These are phyloP conservation scores for Chloranthus sessilifolius DNA, from an alignment of 164 flowering plant species.

Conservation along the genomic window DNA sequence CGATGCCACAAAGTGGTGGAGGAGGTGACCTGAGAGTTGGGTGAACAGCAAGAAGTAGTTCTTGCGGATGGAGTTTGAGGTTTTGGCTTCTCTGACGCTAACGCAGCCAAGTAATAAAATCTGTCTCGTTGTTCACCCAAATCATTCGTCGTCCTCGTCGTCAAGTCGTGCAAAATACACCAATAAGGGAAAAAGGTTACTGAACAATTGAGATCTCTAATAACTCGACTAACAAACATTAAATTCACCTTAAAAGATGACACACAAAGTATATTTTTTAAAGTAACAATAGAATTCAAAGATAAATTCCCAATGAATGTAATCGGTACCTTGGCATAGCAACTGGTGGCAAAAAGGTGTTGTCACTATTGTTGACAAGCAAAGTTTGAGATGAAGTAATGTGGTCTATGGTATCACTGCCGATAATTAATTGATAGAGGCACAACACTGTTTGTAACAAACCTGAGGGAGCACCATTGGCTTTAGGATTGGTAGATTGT, in stretches of 20 bases:
- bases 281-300: too few species aligned
- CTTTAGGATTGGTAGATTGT: too few species aligned
- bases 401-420: too few species aligned
- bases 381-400: constrained; percentile 3
- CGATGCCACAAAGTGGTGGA: constrained; percentile 13
- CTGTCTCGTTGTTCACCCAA: constrained; percentile 10
- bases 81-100: constrained; percentile 5
- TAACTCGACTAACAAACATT: constrained; percentile 8
- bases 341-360: constrained; percentile 1
- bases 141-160: constrained; percentile 7
- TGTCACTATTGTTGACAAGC: constrained; percentile 4
- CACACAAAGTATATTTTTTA: too few species aligned
- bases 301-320: constrained; percentile 8
- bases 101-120: constrained; percentile 6
- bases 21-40: constrained; percentile 4
- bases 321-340: constrained; percentile 8
- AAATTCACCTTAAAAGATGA: constrained; percentile 8
- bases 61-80: constrained; percentile 3
- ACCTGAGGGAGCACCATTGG: too few species aligned
- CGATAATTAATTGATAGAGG: too few species aligned
- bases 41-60: constrained; percentile 1
- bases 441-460: too few species aligned
- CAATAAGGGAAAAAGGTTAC: neutral
- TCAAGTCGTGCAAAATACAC: constrained; percentile 11
- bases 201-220: constrained; percentile 5